These are phyloP conservation scores for Alternaria angustiovoidea DNA, from an alignment of 2,329 filamentous ascomycete genomes.

Conservation along the genomic window DNA sequence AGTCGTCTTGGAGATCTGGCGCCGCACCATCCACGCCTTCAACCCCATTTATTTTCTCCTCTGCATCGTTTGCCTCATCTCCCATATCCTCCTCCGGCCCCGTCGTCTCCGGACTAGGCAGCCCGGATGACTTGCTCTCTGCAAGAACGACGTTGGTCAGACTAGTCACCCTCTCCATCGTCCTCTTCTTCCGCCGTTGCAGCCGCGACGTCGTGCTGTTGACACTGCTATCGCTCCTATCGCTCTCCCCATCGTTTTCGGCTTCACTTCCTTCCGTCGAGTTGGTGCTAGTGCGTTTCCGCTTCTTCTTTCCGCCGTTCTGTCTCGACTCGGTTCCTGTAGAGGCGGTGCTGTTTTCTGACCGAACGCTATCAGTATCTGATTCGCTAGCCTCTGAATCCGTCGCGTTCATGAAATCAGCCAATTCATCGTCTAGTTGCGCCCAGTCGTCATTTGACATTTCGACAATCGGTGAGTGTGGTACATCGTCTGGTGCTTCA, in stretches of 20 bases:
- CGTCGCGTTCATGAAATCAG: slow-evolving; percentile 70
- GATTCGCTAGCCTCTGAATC: slow-evolving; percentile 46
- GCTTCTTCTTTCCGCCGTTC: slow-evolving; percentile 39
- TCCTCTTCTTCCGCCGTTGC: slow-evolving; percentile 59
- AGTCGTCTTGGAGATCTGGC: slow-evolving; percentile 56
- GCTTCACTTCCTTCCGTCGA: slow-evolving; percentile 48
- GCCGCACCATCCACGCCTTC: slow-evolving; percentile 34
- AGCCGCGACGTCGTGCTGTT: slow-evolving; percentile 51
- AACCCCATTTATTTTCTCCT: slow-evolving; percentile 46
- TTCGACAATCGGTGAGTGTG: slow-evolving; percentile 34
- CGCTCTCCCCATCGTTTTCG: slow-evolving; percentile 47
- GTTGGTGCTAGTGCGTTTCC: slow-evolving; percentile 47
- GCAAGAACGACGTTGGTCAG: slow-evolving; percentile 54
- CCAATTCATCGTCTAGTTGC: slow-evolving; percentile 73
- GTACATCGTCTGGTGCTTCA: slow-evolving; percentile 45
- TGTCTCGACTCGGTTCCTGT: slow-evolving; percentile 27
- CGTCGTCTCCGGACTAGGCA: slow-evolving; percentile 52
- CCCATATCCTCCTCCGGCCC: slow-evolving; percentile 50
- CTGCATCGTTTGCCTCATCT: slow-evolving; percentile 56
- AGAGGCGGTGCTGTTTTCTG: slow-evolving; percentile 36
- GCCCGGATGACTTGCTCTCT: slow-evolving; percentile 48
- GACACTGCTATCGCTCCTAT: slow-evolving; percentile 50
- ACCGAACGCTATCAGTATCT: slow-evolving; percentile 46
- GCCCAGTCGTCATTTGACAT: slow-evolving; percentile 52
- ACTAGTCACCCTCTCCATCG: slow-evolving; percentile 57